Evolutionary conservation across 1,284 basidiomycete species (phyloP).

Genomic region (Coniferiporia sulphurascens): DNA sequence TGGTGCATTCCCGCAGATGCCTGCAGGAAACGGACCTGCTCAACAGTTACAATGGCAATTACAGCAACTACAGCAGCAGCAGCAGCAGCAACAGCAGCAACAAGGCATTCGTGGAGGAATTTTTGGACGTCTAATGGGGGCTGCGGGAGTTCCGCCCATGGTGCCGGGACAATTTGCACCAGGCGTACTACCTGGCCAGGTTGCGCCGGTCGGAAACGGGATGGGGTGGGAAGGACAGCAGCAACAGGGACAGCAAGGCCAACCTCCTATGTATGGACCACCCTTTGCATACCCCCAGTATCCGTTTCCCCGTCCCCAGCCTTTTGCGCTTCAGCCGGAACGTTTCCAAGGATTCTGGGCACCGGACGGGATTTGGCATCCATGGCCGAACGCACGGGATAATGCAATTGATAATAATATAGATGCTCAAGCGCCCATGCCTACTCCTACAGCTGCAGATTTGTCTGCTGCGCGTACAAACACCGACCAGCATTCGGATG

Average conservation of each 20-base stretch:
- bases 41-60: slow-evolving; percentile 7
- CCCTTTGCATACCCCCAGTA: background rate
- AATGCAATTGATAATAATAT: background rate
- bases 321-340: slow-evolving; percentile 2
- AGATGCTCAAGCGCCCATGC: background rate
- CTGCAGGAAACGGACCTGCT: background rate
- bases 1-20: slow-evolving; percentile 2
- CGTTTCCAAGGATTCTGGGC: slow-evolving; percentile 15
- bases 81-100: background rate
- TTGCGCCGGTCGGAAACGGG: background rate
- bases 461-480: background rate
- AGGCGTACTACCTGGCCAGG: slow-evolving; percentile 13
- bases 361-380: slow-evolving; percentile 16
- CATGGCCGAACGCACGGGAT: slow-evolving; percentile 2
- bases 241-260: background rate
- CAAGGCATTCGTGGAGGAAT: slow-evolving; percentile 13
- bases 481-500: background rate
- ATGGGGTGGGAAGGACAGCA: background rate
- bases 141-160: slow-evolving; percentile 17
- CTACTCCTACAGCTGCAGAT: slow-evolving; percentile 11
- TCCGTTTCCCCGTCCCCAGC: background rate
- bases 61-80: too few species aligned
- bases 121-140: slow-evolving; percentile 17
- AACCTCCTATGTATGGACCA: background rate
- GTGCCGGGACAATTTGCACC: slow-evolving; percentile 20